A percentile compares a stretch with the other conserved stretches of the same genome.
Conservation (phyloP, 306 rosid species). For the Fragaria iinumae region DNA sequence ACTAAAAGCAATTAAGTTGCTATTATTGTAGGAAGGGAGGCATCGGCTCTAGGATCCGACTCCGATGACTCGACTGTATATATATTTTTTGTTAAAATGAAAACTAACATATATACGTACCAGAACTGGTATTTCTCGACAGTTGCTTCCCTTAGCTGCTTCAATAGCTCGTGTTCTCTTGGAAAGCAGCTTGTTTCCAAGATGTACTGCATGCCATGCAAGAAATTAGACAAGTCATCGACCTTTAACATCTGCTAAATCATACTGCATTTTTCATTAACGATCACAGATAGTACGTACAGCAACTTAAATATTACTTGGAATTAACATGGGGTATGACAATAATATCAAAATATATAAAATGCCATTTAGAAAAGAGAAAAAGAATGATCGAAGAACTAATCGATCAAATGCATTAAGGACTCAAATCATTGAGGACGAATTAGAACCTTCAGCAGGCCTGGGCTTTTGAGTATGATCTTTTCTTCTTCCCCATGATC, state of each 20-base stretch:
- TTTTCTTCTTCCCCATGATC: not conserved
- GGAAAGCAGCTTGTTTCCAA: constrained; percentile 44
- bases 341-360: too few species aligned
- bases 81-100: not conserved
- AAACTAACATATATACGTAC: constrained; percentile 6
- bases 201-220: constrained; percentile 37
- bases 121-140: constrained; percentile 18
- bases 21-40: too few species aligned
- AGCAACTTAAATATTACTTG: too few species aligned
- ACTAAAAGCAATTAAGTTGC: too few species aligned
- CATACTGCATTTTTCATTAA: too few species aligned
- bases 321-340: too few species aligned
- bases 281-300: too few species aligned
- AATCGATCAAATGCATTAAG: not conserved
- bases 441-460: not conserved
- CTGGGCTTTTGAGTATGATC: not conserved
- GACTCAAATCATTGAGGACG: not conserved
- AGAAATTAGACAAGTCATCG: not conserved
- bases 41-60: too few species aligned
- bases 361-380: too few species aligned
- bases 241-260: too few species aligned
- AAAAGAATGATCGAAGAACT: not conserved
- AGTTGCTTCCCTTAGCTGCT: constrained; percentile 49
- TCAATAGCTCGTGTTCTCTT: constrained; percentile 52
- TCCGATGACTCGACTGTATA: too few species aligned